Evolutionary conservation across 768 basidiomycete species (phyloP), one percentile per base, ranked within the genome.

Genomic region (Pleurotus ostreatus): DNA sequence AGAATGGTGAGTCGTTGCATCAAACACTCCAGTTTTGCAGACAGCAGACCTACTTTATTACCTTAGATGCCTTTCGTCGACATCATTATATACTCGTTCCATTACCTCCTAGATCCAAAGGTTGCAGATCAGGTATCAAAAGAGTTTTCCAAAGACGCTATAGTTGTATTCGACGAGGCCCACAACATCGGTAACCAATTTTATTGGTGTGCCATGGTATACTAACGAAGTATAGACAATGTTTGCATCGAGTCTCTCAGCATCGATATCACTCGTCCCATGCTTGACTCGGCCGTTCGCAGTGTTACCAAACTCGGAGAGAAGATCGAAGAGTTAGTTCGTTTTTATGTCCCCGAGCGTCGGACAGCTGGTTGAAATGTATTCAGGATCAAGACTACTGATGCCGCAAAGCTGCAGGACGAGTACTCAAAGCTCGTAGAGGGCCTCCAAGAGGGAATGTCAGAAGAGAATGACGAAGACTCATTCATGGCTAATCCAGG

Each of bases 121-220:
- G 95, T 99, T 41, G 97, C 97, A 0, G 97, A 98, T 63, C 95
- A 98, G 73, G 97, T 99, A 12, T 98, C 97, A 2, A 95, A 93
- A 66, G 97, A 99, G 69, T 79, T 99, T 74, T 92, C 90, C 6
- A 98, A 98, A 65, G 97, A 99, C 68, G 89, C 94, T 26, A 99
- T 99, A 53, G 94, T 99, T 39, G 97, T 99, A 1, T 99, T 99
- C 65, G 97, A 99, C 65, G 97, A 99, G 68, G 97, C 97, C 13
- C 97, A 99, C 71, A 99, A 99, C 68, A 99, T 99, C 51, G 95
- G 95, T 94, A 62, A 56, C 78, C 61, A 23, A 15, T 34, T 34
- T 34, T 34, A 34, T 34, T 9, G 11, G 30, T 34, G 55, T 54
- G 49, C 53, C 39, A 39, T 55, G 34, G 40, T 18, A 18, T 23